Evolutionary conservation across 164 flowering plant species (phyloP), one percentile per base, ranked within the genome.

Genomic region (Malania oleifera): DNA sequence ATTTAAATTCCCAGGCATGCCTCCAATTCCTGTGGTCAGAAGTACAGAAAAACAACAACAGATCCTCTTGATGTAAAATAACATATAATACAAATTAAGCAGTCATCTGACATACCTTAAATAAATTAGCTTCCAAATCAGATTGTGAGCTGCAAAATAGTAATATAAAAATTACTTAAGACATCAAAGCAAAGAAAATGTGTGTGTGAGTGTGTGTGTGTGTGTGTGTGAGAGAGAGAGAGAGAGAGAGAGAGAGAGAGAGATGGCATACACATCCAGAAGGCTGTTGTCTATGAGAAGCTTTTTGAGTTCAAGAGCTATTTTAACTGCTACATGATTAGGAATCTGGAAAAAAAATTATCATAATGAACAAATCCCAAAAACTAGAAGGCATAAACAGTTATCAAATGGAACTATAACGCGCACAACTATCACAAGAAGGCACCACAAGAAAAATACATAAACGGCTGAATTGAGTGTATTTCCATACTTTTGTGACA

Each of bases 211-310:
- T 3, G n/a, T 2, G n/a, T 8, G 2, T 15, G n/a, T 39, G 2
- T 37, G 22, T 17, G 39, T 19, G 7, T 13, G 39, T n/a, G 18
- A 14, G 56, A 11, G 18, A 14, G 1, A 52, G 7, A 34, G 10
- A 62, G n/a, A 50, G 17, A 38, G 31, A 41, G 37, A 56, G 34
- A 46, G 35, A 46, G 14, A 14, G 59, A 52, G 38, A 59, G 37
- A 57, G 27, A 49, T 38, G 46, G 61, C 87, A 61, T 86, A 93
- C 98, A 93, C 98, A 71, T 90, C 98, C 37, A 89, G 70, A 59
- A 93, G 92, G 73, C 90, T 93, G 75, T 90, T 93, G 71, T 93
- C 98, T 18, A 90, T 77, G 35, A 93, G 96, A 65, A 93, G 81
- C 83, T 90, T 93, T 70, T 93, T 90, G 57, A 93, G 85, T 57